phyloP scores from a whole-genome alignment of 2,329 filamentous ascomycete species.

The Aspergillus clavatus region DNA sequence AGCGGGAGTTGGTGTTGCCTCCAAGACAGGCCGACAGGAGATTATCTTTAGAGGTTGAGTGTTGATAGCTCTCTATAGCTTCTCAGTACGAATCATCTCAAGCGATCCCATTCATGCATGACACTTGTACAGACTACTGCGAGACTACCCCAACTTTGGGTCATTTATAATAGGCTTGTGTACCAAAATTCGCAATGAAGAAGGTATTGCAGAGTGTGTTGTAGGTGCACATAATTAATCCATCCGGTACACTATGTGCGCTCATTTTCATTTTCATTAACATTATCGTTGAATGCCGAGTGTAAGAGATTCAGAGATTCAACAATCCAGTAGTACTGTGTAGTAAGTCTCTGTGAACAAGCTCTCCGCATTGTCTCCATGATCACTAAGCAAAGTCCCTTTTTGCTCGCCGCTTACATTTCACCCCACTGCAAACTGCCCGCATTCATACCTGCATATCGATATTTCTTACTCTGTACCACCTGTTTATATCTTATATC shows the following conservation, averaged over 20 bases:
- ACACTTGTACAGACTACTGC: background rate
- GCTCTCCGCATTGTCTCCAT: background rate
- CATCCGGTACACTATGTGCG: no score
- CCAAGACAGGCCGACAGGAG: conserved; percentile 16
- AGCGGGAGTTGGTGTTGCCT: conserved; percentile 33
- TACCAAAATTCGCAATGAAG: no score
- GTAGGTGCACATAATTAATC: no score
- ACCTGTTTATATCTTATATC: no score
- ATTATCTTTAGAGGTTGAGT: conserved; percentile 12
- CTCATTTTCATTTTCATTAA: no score
- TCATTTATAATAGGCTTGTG: no score
- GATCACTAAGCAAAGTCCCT: conserved; percentile 20
- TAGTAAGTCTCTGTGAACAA: no score
- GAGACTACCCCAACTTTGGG: no score
- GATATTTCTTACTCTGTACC: background rate
- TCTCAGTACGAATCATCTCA: background rate
- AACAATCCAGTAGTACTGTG: no score
- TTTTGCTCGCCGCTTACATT: conserved; percentile 16
- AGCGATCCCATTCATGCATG: background rate
- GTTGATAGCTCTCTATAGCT: conserved; percentile 1
- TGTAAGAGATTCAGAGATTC: no score
- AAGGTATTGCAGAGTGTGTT: no score
- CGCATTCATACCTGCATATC: background rate
- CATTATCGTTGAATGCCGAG: no score
- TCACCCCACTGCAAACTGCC: background rate